Evolutionary conservation across 164 flowering plant genomes (phyloP).

Genomic region (Warburgia ugandensis): DNA sequence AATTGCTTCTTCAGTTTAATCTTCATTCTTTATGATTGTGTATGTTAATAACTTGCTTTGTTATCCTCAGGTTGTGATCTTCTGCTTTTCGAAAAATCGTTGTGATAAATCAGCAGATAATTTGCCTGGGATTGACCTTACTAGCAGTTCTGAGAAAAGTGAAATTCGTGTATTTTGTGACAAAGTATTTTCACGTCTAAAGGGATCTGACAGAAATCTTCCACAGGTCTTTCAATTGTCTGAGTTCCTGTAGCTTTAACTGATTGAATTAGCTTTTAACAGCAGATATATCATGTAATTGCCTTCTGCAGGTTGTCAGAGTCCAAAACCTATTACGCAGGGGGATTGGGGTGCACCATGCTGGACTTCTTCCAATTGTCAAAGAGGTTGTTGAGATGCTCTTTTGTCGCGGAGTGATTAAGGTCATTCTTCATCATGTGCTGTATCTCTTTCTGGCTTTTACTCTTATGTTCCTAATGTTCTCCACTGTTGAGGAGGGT

Average conservation of each 20-base stretch:
- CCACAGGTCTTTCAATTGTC: slow-evolving; percentile 64
- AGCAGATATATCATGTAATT: slow-evolving; percentile 4
- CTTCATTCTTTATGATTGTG: neutral
- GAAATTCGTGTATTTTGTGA: slow-evolving; percentile 94
- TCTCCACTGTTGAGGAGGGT: too few species aligned
- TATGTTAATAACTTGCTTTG: slow-evolving; percentile 6
- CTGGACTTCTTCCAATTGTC: slow-evolving; percentile 96
- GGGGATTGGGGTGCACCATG: slow-evolving; percentile 99
- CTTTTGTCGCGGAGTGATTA: slow-evolving; percentile 90
- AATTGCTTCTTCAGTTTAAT: neutral
- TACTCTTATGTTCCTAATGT: neutral
- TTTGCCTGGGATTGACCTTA: slow-evolving; percentile 64
- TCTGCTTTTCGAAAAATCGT: slow-evolving; percentile 96
- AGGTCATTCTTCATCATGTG: slow-evolving; percentile 37
- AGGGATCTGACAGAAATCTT: slow-evolving; percentile 93
- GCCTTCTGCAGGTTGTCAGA: slow-evolving; percentile 57
- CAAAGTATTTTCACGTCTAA: slow-evolving; percentile 93
- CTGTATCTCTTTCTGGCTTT: neutral
- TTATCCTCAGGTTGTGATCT: slow-evolving; percentile 69
- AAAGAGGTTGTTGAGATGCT: slow-evolving; percentile 99
- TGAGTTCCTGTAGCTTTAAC: slow-evolving; percentile 1
- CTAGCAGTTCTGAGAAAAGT: slow-evolving; percentile 91
- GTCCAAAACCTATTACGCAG: slow-evolving; percentile 80
- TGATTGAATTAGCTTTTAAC: slow-evolving; percentile 7
- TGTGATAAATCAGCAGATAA: slow-evolving; percentile 95